These are phyloP conservation scores for Cladobotryum mycophilum DNA, from an alignment of 2,329 filamentous ascomycete species.

Conservation along the genomic window DNA sequence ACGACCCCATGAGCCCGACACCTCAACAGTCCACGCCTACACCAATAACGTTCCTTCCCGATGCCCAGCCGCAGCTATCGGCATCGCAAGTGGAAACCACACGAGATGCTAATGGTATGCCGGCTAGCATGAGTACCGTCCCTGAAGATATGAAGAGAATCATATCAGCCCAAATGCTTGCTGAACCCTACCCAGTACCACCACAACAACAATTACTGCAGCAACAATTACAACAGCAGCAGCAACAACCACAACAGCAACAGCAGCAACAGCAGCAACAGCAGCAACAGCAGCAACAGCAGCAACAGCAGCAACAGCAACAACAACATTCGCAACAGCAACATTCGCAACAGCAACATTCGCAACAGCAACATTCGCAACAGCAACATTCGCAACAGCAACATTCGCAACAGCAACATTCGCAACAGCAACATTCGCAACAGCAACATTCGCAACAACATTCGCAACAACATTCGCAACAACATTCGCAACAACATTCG, in stretches of 20 bases:
- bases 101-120: constrained; percentile 34
- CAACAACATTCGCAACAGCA: too few species aligned
- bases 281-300: constrained; percentile 24
- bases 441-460: constrained; percentile 54
- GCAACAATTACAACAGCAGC: too few species aligned
- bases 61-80: constrained; percentile 36
- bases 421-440: constrained; percentile 17
- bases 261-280: constrained; percentile 13
- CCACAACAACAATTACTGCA: constrained; percentile 36
- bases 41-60: constrained; percentile 42
- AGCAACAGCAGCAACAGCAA: too few species aligned
- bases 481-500: constrained; percentile 33
- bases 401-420: constrained; percentile 25
- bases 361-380: too few species aligned
- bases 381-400: too few species aligned
- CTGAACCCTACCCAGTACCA: constrained; percentile 47
- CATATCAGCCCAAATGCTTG: constrained; percentile 48
- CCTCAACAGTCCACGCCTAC: constrained; percentile 49
- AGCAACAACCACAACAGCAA: too few species aligned
- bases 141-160: constrained; percentile 60
- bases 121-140: constrained; percentile 57
- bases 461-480: not conserved
- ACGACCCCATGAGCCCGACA: constrained; percentile 48
- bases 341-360: too few species aligned
- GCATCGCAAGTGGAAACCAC: constrained; percentile 38